These are phyloP conservation scores for Stellera chamaejasme DNA, from an alignment of 345 rosid genomes.

Conservation along the genomic window DNA sequence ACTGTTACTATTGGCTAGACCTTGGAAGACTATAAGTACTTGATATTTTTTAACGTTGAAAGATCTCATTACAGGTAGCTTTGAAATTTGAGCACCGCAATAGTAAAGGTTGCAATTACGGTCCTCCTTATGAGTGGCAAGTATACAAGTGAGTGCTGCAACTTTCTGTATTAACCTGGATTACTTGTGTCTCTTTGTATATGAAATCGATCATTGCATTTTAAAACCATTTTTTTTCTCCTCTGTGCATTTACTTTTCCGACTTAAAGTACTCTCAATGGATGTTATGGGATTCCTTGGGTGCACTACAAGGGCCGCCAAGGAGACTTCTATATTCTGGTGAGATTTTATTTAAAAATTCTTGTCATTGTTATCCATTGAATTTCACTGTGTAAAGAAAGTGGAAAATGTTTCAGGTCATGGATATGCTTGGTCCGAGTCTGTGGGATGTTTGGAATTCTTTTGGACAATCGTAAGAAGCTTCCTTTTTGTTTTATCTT, in stretches of 20 bases:
- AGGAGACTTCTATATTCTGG: conserved; percentile 95
- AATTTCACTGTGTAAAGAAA: not conserved
- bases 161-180: not conserved
- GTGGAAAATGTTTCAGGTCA: conserved; percentile 51
- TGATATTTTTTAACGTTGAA: not conserved
- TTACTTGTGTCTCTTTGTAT: conserved; percentile 1
- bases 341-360: conserved; percentile 22
- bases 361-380: conserved; percentile 1
- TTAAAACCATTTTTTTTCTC: not conserved
- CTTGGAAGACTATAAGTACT: conserved; percentile 5
- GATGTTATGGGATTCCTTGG: conserved; percentile 82
- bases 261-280: conserved; percentile 42
- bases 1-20: not conserved
- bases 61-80: conserved; percentile 58
- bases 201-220: not conserved
- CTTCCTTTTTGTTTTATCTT: conserved; percentile 1
- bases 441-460: conserved; percentile 98
- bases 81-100: conserved; percentile 89
- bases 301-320: conserved; percentile 91
- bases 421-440: conserved; percentile 99
- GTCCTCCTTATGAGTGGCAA: conserved; percentile 98
- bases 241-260: not conserved
- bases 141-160: conserved; percentile 64
- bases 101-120: conserved; percentile 94
- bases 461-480: conserved; percentile 61